These are phyloP conservation scores for Pseudisothecium myosuroides DNA, from an alignment of 225 moss, liverwort and hornwort genomes.

Conservation along the genomic window DNA sequence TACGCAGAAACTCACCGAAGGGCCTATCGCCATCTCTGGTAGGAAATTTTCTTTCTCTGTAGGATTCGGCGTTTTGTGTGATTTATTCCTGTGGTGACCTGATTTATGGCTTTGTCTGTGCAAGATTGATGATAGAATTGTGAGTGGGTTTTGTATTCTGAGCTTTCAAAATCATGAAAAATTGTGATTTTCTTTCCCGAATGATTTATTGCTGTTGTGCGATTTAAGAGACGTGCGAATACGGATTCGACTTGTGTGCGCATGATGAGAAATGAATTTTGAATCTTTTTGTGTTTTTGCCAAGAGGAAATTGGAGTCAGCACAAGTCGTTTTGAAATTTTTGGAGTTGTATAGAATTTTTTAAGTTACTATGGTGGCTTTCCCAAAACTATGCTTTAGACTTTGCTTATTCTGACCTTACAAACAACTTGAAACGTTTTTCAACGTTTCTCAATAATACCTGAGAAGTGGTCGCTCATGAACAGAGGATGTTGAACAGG, in stretches of 20 bases:
- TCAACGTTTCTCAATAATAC: background rate
- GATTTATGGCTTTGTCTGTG: background rate
- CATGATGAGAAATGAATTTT: background rate
- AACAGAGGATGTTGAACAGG: background rate
- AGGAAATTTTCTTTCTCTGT: background rate
- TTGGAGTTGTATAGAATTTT: background rate
- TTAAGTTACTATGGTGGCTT: background rate
- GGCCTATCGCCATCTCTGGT: conserved; percentile 60
- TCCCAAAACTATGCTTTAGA: background rate
- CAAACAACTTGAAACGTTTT: background rate
- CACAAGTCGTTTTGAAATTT: background rate
- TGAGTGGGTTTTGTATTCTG: background rate
- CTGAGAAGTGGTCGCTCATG: background rate
- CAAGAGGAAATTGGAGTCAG: background rate
- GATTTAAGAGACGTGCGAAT: background rate
- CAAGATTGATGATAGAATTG: background rate
- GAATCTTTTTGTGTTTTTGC: background rate
- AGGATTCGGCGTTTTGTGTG: background rate
- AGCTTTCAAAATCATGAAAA: background rate
- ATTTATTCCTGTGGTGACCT: background rate
- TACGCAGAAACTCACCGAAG: conserved; percentile 84
- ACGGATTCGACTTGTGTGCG: background rate
- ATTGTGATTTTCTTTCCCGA: background rate
- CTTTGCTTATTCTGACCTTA: background rate
- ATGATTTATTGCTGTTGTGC: background rate